phyloP scores from a whole-genome alignment of 345 rosid genomes.

The Microcos paniculata region DNA sequence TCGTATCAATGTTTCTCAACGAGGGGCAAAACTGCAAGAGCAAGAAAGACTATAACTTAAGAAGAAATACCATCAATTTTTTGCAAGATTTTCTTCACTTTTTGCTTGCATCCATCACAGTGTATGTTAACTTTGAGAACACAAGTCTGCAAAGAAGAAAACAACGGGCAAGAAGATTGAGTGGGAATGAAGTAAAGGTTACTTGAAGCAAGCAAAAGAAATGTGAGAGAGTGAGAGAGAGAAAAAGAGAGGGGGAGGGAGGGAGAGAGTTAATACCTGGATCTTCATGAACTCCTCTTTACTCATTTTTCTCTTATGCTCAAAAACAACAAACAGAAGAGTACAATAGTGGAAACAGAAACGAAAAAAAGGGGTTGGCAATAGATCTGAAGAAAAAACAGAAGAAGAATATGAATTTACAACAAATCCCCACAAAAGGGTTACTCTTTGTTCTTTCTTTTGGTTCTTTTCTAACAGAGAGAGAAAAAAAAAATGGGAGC shows the following conservation, averaged over 20 bases:
- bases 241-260: no score
- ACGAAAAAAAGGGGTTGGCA: not conserved
- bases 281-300: constrained; percentile 97
- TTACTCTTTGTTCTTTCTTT: constrained; percentile 15
- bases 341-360: constrained; percentile 9
- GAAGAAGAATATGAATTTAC: constrained; percentile 8
- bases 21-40: not conserved
- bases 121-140: constrained; percentile 93
- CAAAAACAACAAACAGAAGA: constrained; percentile 28
- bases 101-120: constrained; percentile 91
- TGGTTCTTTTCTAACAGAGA: constrained; percentile 14
- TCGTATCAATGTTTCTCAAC: not conserved
- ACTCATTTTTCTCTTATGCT: constrained; percentile 53
- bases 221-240: not conserved
- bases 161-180: not conserved
- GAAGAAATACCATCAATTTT: constrained; percentile 73
- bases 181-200: constrained; percentile 22
- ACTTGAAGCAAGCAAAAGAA: not conserved
- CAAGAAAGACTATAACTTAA: not conserved
- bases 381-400: constrained; percentile 50
- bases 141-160: constrained; percentile 69
- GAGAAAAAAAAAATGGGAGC: constrained; percentile 17
- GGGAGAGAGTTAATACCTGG: constrained; percentile 62
- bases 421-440: constrained; percentile 16
- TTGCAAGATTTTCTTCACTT: constrained; percentile 90